phyloP scores from a whole-genome alignment of 2,329 filamentous ascomycete species.

The Pezicula radicicola region DNA sequence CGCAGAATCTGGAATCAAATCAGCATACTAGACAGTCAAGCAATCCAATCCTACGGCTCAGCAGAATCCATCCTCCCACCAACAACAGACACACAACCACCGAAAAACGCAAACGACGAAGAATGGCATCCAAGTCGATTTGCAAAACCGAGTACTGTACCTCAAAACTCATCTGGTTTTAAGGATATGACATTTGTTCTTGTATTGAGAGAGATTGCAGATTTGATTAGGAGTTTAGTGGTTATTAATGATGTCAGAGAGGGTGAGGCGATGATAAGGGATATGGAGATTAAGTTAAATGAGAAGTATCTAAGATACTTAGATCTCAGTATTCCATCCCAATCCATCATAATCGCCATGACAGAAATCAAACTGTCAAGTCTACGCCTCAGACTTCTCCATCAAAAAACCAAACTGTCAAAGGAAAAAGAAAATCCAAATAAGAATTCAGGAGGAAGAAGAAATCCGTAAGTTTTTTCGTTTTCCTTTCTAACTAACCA shows the following conservation, averaged over 20 bases:
- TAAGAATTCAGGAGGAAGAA: background rate
- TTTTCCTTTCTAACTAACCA: too few relatives aligned
- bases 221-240: conserved; percentile 7
- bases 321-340: conserved; percentile 5
- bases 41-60: conserved; percentile 10
- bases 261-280: conserved; percentile 3
- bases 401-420: conserved; percentile 4
- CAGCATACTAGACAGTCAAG: conserved; percentile 14
- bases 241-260: background rate
- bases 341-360: conserved; percentile 11
- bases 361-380: conserved; percentile 10
- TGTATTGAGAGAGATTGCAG: conserved; percentile 10
- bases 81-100: conserved; percentile 12
- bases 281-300: conserved; percentile 6
- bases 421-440: background rate
- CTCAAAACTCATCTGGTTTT: conserved; percentile 5
- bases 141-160: conserved; percentile 15
- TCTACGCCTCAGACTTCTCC: conserved; percentile 5
- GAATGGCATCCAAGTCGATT: conserved; percentile 21
- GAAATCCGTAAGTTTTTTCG: conserved; percentile 6
- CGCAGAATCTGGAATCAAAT: conserved; percentile 15
- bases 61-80: conserved; percentile 16
- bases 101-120: conserved; percentile 16
- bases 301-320: conserved; percentile 9
- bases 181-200: conserved; percentile 16